Evolutionary conservation across 208 protist genomes (phyloP).

Genomic region (Acanthamoeba rhysodes): DNA sequence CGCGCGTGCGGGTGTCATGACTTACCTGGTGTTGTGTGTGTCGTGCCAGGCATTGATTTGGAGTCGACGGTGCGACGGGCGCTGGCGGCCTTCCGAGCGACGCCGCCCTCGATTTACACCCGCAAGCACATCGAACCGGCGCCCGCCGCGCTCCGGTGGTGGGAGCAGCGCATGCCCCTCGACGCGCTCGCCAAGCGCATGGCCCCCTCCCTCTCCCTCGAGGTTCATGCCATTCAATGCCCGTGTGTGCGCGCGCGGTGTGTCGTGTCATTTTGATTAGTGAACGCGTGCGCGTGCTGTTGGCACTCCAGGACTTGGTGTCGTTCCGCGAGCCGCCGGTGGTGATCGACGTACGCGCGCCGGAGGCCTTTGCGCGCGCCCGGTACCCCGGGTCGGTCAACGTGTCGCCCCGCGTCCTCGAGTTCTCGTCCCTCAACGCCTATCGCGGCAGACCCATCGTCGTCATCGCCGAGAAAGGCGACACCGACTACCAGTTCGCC

Average conservation of each 20-base stretch:
- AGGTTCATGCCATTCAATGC: not conserved
- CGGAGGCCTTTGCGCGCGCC: not conserved
- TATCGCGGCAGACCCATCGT: conserved; percentile 35
- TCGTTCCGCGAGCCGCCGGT: conserved; percentile 56
- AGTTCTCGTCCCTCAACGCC: not conserved
- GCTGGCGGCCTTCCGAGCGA: conserved; percentile 16
- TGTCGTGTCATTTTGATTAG: too few relatives aligned
- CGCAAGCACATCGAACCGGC: conserved; percentile 19
- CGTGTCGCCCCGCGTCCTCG: not conserved
- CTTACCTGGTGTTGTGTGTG: not conserved
- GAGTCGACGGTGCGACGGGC: not conserved
- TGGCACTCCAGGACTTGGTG: conserved; percentile 36
- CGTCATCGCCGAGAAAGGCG: conserved; percentile 44
- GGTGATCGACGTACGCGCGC: conserved; percentile 16
- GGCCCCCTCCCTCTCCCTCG: conserved; percentile 35
- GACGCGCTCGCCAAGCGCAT: conserved; percentile 11
- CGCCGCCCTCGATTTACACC: conserved; percentile 2
- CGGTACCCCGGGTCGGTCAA: conserved; percentile 20
- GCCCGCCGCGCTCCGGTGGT: conserved; percentile 14
- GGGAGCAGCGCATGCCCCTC: conserved; percentile 38
- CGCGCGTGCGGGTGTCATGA: not conserved
- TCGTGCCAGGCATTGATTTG: not conserved
- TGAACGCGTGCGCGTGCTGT: too few relatives aligned
- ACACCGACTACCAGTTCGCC: conserved; percentile 9
- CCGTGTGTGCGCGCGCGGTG: not conserved